A percentile compares a stretch with the other conserved stretches of the same genome.
These are phyloP conservation scores for Fusarium floridanum DNA, from an alignment of 2,329 filamentous ascomycete species.

Conservation along the genomic window DNA sequence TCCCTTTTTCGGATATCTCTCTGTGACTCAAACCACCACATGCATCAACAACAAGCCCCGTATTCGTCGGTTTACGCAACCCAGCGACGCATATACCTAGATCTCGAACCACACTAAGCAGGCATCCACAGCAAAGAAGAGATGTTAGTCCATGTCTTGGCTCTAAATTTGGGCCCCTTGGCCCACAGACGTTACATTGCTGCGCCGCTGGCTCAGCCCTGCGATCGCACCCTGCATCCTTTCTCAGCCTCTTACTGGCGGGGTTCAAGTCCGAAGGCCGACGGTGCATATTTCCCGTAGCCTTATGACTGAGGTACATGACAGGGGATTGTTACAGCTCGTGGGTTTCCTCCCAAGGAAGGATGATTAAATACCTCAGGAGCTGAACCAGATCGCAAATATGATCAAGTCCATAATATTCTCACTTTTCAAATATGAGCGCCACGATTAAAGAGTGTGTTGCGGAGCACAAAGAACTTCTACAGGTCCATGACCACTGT, in stretches of 20 bases:
- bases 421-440: not conserved
- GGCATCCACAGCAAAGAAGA: not conserved
- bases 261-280: not conserved
- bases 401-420: no score
- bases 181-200: not conserved
- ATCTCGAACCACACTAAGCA: not conserved
- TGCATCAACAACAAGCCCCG: not conserved
- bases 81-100: not conserved
- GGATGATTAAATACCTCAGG: not conserved
- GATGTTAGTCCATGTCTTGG: not conserved
- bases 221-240: not conserved
- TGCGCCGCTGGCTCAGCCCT: not conserved
- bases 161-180: not conserved
- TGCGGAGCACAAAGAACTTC: slow-evolving; percentile 19
- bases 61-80: not conserved
- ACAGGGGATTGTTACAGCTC: not conserved
- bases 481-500: slow-evolving; percentile 34
- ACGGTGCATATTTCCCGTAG: not conserved
- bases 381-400: not conserved
- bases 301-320: not conserved
- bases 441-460: not conserved
- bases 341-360: not conserved
- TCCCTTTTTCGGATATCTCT: not conserved
- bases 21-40: not conserved
- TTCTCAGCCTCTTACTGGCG: not conserved